Percentiles rank a stretch among this genome's conserved stretches.
These are phyloP conservation scores for Trichoderma harzianum DNA, from an alignment of 2,329 filamentous ascomycete species.

Conservation along the genomic window DNA sequence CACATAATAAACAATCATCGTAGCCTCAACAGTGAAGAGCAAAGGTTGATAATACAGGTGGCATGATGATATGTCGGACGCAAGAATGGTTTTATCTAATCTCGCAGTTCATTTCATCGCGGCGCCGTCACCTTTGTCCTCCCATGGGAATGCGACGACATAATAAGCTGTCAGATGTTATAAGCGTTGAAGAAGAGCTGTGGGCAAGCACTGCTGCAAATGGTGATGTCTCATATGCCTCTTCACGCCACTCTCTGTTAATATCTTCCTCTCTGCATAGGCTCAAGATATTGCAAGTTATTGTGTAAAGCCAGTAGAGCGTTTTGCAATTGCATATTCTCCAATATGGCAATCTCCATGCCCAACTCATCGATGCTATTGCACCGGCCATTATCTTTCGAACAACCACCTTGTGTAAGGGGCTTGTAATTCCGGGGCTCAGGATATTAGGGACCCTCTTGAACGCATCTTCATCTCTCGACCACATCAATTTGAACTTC, in stretches of 20 bases:
- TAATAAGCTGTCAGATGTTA: background rate
- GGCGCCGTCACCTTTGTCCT: background rate
- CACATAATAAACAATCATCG: background rate
- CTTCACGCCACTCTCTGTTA: background rate
- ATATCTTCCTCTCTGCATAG: background rate
- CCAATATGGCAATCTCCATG: background rate
- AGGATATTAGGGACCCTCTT: conserved; percentile 34
- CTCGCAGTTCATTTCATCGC: background rate
- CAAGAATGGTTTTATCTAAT: background rate
- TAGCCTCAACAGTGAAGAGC: background rate
- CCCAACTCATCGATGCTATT: conserved; percentile 63
- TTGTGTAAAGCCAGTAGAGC: background rate
- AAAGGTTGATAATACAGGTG: background rate
- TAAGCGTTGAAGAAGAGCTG: background rate
- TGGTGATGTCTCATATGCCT: background rate
- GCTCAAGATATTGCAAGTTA: background rate
- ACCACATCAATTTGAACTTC: conserved; percentile 48
- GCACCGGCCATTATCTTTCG: conserved; percentile 66
- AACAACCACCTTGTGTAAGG: conserved; percentile 45
- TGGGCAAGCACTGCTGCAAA: background rate
- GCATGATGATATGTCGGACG: background rate
- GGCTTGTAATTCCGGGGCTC: conserved; percentile 39
- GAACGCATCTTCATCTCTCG: conserved; percentile 58
- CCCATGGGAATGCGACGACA: background rate
- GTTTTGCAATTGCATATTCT: background rate